Base-by-base conservation (phyloP, 805 yeast genomes). In the Kodamaea restingae region DNA sequence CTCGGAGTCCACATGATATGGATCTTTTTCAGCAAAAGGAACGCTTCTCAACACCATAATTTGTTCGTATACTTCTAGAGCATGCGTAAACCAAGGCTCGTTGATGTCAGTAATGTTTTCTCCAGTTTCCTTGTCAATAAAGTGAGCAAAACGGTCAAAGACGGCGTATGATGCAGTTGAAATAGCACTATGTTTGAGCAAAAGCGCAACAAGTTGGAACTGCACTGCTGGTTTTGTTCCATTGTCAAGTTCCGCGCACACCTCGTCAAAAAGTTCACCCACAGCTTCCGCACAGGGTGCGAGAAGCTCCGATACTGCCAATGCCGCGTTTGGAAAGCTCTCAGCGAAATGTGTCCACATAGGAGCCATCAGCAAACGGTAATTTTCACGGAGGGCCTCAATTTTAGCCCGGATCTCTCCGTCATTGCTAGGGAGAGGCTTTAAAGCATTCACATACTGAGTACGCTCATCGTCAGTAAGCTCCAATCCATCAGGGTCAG, bases 1-100 rank as follows among this genome's bases (percentile, higher is more conserved):
- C 2, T 35, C 46, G 2, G 38, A 38, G 14, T 52, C 54, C 17
- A 58, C 46, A 3, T 47, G 68, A 56, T 1, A 49, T 50, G 35
- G 30, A 4, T 28, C 38, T 14, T 35, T 26, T 4, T 17, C 24
- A 4, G 21, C 35, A n/a, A 10, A 17, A 0, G 88, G 87, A 4
- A 78, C 60, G 24, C 68, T 70, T 2, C 76, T 63, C 30, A 67
- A 72, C 1, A 80, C 65, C 31, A 84, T 50, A 3, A 80, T 58
- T 25, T 73, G 75, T 40, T 80, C 85, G 33, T 78, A 65, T 3
- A 80, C 70, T 18, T 70, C 57, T 25, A 87, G 54, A 0, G 79
- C 76, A 41, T 74, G 67, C 0, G 82, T 73, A 49, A 78, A 77
- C 82, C 86, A 86, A 11, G 69, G 65, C 18, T 65, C 52, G 43